phyloP scores from a whole-genome alignment of 495 filamentous ascomycete species.

The Bathelium albidoporum region DNA sequence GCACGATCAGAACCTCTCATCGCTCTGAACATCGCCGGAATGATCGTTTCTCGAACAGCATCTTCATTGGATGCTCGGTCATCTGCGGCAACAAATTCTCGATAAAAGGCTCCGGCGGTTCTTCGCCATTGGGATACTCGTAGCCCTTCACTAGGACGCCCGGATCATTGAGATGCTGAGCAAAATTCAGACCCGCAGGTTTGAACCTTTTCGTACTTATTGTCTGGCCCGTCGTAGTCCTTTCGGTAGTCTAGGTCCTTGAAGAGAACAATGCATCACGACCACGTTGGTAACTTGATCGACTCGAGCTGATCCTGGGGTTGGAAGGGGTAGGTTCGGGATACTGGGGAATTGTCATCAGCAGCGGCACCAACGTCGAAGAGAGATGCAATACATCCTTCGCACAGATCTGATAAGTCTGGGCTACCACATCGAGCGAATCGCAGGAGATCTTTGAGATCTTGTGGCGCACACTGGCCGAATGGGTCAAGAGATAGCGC shows the following conservation, averaged over 20 bases:
- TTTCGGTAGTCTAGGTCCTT: too few relatives aligned
- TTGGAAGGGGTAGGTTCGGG: neutral
- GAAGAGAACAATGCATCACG: too few relatives aligned
- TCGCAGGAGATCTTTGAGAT: neutral
- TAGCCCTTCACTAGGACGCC: slow-evolving; percentile 23
- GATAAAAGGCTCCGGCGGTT: slow-evolving; percentile 21
- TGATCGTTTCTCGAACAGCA: slow-evolving; percentile 6
- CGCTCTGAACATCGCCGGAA: slow-evolving; percentile 30
- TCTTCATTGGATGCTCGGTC: slow-evolving; percentile 17
- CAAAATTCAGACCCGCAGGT: slow-evolving; percentile 27
- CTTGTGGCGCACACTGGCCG: neutral
- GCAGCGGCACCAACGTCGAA: neutral
- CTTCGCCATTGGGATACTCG: slow-evolving; percentile 1
- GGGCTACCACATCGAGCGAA: slow-evolving; percentile 7
- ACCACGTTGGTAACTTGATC: too few relatives aligned
- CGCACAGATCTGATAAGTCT: slow-evolving; percentile 5
- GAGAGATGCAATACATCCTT: slow-evolving; percentile 1
- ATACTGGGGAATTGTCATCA: slow-evolving; percentile 6
- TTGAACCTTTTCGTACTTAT: slow-evolving; percentile 11
- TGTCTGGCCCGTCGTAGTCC: too few relatives aligned
- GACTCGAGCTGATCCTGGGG: too few relatives aligned
- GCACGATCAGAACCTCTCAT: slow-evolving; percentile 10
- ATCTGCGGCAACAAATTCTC: slow-evolving; percentile 25
- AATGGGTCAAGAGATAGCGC: neutral
- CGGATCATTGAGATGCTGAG: slow-evolving; percentile 29